These are phyloP conservation scores for Panicum hallii DNA, from an alignment of 202 grass and related monocot species.

Conservation along the genomic window DNA sequence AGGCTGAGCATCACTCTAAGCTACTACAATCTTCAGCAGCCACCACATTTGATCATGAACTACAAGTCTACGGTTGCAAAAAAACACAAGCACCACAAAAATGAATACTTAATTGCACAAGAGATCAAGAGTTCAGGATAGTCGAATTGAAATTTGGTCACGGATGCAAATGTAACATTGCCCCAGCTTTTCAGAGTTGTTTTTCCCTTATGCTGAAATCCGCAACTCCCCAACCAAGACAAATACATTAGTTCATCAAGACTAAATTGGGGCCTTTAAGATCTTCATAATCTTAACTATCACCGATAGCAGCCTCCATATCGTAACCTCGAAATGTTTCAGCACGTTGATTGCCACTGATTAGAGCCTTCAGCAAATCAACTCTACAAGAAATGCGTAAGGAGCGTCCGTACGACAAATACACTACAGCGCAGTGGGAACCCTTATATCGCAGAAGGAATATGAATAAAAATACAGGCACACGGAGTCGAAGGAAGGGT, in stretches of 20 bases:
- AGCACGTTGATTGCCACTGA: neutral
- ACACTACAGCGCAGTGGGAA: neutral
- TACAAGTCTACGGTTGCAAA: neutral
- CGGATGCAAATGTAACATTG: neutral
- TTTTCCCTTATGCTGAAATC: slow-evolving; percentile 11
- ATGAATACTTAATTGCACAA: neutral
- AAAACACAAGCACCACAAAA: neutral
- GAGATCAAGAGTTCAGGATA: neutral
- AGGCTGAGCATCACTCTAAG: neutral
- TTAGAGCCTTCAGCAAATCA: neutral
- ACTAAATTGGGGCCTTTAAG: neutral
- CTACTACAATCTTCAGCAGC: slow-evolving; percentile 8
- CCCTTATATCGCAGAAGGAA: slow-evolving; percentile 9
- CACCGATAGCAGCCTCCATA: neutral
- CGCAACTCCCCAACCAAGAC: neutral
- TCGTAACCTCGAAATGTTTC: slow-evolving; percentile 16
- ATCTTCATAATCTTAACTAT: neutral
- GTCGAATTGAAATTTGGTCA: neutral
- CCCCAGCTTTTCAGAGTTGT: neutral
- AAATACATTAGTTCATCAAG: neutral
- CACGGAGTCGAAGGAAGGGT: neutral
- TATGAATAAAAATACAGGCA: neutral
- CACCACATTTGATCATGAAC: slow-evolving; percentile 5
- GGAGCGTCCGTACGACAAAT: neutral
- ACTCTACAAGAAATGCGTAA: slow-evolving; percentile 19